These are phyloP conservation scores for Eruca vesicaria DNA, from an alignment of 441 rosid genomes.

Conservation along the genomic window DNA sequence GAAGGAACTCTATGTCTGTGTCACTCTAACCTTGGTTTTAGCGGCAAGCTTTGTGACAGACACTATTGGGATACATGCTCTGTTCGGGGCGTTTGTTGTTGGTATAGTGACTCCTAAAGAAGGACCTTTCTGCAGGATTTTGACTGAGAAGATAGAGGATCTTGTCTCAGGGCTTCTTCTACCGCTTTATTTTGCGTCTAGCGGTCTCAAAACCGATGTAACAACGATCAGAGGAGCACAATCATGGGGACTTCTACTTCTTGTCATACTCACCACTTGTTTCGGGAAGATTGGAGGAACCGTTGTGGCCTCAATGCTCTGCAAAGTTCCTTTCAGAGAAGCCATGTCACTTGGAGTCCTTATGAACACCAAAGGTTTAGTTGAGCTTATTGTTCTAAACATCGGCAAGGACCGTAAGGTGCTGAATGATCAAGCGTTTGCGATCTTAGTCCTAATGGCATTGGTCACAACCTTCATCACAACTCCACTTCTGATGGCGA, in stretches of 20 bases:
- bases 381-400: conserved; percentile 64
- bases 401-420: conserved; percentile 68
- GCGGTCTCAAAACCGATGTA: conserved; percentile 65
- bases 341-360: conserved; percentile 55
- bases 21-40: conserved; percentile 53
- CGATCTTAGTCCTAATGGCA: conserved; percentile 61
- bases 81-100: conserved; percentile 61
- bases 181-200: conserved; percentile 63
- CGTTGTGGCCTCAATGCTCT: conserved; percentile 32
- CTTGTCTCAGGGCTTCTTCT: conserved; percentile 56
- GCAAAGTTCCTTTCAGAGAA: conserved; percentile 49
- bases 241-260: conserved; percentile 56
- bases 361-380: conserved; percentile 71
- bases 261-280: conserved; percentile 57
- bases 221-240: conserved; percentile 49
- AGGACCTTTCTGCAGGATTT: conserved; percentile 46
- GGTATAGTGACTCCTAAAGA: conserved; percentile 61
- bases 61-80: conserved; percentile 63
- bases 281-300: conserved; percentile 64
- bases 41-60: conserved; percentile 57
- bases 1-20: conserved; percentile 57
- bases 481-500: conserved; percentile 48
- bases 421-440: conserved; percentile 55
- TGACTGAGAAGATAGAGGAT: conserved; percentile 69
- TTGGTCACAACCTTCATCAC: conserved; percentile 64